Percentiles rank a stretch among this genome's conserved stretches.
These are phyloP conservation scores for Tricladium varicosporioides DNA, from an alignment of 2,329 filamentous ascomycete species.

Conservation along the genomic window DNA sequence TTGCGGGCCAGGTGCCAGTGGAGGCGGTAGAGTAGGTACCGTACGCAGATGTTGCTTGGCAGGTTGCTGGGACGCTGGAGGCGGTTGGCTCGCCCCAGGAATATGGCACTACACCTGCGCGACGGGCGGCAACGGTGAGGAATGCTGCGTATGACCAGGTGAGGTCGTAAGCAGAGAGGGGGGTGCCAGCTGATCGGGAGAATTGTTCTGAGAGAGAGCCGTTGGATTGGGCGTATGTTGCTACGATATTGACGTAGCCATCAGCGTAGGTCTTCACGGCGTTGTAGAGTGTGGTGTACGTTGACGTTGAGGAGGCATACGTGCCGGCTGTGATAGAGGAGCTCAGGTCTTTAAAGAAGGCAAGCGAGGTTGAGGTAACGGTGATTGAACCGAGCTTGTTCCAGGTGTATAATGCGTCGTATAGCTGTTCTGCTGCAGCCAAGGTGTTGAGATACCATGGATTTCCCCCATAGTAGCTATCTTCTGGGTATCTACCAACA, in stretches of 20 bases:
- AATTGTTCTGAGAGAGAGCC: conserved; percentile 71
- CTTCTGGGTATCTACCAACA: conserved; percentile 68
- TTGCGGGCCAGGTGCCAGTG: conserved; percentile 46
- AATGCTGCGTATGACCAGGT: conserved; percentile 75
- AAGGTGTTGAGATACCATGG: conserved; percentile 79
- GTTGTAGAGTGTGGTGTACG: conserved; percentile 60
- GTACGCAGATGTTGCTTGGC: conserved; percentile 44
- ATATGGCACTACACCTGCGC: conserved; percentile 52
- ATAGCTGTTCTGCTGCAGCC: conserved; percentile 77
- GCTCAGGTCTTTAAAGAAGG: conserved; percentile 69
- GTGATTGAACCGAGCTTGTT: conserved; percentile 59
- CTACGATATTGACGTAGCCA: conserved; percentile 49
- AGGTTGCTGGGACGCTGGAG: conserved; percentile 48
- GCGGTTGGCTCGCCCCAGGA: conserved; percentile 52
- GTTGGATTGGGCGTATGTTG: conserved; percentile 50
- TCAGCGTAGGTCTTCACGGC: conserved; percentile 64
- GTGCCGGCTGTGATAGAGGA: conserved; percentile 59
- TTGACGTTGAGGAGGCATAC: conserved; percentile 57
- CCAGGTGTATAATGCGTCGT: conserved; percentile 74
- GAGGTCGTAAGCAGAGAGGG: conserved; percentile 63
- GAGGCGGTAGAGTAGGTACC: conserved; percentile 50
- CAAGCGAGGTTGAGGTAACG: conserved; percentile 61
- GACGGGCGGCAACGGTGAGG: conserved; percentile 58
- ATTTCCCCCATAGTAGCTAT: conserved; percentile 74
- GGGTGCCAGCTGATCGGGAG: conserved; percentile 48